Evolutionary conservation across 1,139 yeast genomes (phyloP).

Genomic region (Zygosaccharomyces pseudobailii): DNA sequence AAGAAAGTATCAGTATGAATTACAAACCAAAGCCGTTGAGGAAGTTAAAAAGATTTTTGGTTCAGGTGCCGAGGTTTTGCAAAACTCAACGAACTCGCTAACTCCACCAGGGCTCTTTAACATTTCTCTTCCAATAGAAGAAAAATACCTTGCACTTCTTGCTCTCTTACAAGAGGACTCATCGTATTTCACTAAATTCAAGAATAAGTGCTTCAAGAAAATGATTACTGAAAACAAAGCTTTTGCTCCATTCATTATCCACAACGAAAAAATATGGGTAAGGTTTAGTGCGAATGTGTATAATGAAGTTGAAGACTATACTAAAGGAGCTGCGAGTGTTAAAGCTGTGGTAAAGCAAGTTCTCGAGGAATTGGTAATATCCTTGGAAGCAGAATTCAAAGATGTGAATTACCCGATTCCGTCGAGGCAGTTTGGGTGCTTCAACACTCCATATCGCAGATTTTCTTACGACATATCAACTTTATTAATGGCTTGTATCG

Average conservation of each 20-base stretch:
- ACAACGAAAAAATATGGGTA: slow-evolving; percentile 42
- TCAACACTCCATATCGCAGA: no score
- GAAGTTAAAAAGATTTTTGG: slow-evolving; percentile 36
- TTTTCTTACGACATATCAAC: no score
- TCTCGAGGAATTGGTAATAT: not conserved
- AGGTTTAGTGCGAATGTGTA: slow-evolving; percentile 61
- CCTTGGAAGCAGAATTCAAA: not conserved
- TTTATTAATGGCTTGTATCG: no score
- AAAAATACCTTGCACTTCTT: slow-evolving; percentile 10
- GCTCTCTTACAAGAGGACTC: slow-evolving; percentile 10
- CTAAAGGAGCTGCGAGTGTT: slow-evolving; percentile 10
- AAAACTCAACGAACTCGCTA: slow-evolving; percentile 17
- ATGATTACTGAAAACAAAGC: slow-evolving; percentile 38
- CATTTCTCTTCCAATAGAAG: slow-evolving; percentile 16
- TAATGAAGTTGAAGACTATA: slow-evolving; percentile 52
- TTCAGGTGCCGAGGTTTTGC: slow-evolving; percentile 15
- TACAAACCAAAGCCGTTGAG: slow-evolving; percentile 44
- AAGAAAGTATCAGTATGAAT: slow-evolving; percentile 41
- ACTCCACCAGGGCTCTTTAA: slow-evolving; percentile 21
- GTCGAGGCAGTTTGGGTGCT: no score
- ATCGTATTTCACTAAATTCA: slow-evolving; percentile 11
- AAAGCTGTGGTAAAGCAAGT: not conserved
- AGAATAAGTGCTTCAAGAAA: slow-evolving; percentile 17
- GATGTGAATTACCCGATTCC: no score
- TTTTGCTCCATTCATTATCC: slow-evolving; percentile 44